Evolutionary conservation across 306 rosid genomes (phyloP), one percentile per base, ranked within the genome.

Genomic region (Citrullus colocynthis): DNA sequence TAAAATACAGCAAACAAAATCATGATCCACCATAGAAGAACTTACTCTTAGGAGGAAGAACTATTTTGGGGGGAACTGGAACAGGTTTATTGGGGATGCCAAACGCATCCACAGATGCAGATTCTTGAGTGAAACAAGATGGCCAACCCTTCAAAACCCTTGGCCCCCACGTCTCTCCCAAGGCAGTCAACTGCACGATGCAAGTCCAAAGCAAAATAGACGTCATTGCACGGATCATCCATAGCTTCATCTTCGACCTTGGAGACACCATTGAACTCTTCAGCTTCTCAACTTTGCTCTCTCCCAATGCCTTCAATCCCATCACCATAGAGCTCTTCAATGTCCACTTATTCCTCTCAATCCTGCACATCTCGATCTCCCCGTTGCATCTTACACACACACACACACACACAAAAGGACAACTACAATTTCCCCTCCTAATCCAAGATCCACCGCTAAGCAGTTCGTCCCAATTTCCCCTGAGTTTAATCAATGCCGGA

Each of bases 101-200:
- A n/a, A 85, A 72, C 1, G 80, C 74, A 20, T 81, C 85, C 44
- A 65, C 71, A 0, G 84, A 85, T 1, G 89, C 85, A 16, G 90
- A 87, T 70, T 90, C 96, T 74, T 86, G 90, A 48, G 91, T 81
- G 66, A 95, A 95, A 78, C 97, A 95, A 39, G 99, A 91, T 70
- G 99, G 99, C 99, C 99, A 95, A 7, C 99, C 99, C 72, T 92
- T 95, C 90, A 95, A 88, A 81, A 89, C 97, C 87, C 97, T 87
- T 6, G 99, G 99, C 34, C 96, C 96, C 99, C 99, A 95, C 82
- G 88, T 81, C 80, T 95, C 96, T 30, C 99, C 97, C 52, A 95
- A 76, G 9, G 97, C 90, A 61, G 93, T 95, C 74, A 95, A 85
- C 87, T 95, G 99, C 51, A 95, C 97, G 37, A 95, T 32, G 65